phyloP scores from a whole-genome alignment of 2,329 filamentous ascomycete species.

The Fusarium caatingaense region DNA sequence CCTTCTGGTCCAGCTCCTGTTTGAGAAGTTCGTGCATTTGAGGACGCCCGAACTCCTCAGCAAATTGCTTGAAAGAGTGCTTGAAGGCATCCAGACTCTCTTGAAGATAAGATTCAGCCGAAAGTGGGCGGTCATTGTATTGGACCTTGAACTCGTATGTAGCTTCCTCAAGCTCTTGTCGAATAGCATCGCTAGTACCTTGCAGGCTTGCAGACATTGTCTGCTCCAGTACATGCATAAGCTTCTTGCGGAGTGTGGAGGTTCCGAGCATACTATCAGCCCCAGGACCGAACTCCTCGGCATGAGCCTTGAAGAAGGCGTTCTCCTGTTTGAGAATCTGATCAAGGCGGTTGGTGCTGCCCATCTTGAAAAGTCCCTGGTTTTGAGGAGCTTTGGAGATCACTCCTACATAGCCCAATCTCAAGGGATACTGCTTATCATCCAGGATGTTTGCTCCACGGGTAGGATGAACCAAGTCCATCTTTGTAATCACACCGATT shows the following conservation, averaged over 20 bases:
- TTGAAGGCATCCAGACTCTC: slow-evolving; percentile 97
- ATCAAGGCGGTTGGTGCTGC: slow-evolving; percentile 80
- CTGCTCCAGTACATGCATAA: slow-evolving; percentile 96
- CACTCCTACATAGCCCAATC: slow-evolving; percentile 96
- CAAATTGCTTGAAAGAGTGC: slow-evolving; percentile 95
- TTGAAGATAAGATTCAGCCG: slow-evolving; percentile 81
- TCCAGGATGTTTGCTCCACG: slow-evolving; percentile 82
- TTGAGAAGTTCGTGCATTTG: slow-evolving; percentile 93
- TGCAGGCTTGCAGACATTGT: slow-evolving; percentile 96
- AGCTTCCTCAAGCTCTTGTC: slow-evolving; percentile 94
- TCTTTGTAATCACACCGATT: slow-evolving; percentile 99
- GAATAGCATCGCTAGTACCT: slow-evolving; percentile 89
- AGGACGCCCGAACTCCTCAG: slow-evolving; percentile 86
- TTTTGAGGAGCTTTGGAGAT: slow-evolving; percentile 82
- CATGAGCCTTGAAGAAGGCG: slow-evolving; percentile 86
- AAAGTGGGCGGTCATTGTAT: slow-evolving; percentile 95
- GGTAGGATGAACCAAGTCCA: slow-evolving; percentile 91
- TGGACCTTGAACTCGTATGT: slow-evolving; percentile 99
- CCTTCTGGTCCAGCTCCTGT: slow-evolving; percentile 91
- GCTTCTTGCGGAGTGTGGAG: slow-evolving; percentile 87
- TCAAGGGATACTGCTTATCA: slow-evolving; percentile 92
- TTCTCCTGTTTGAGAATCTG: slow-evolving; percentile 90
- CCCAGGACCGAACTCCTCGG: slow-evolving; percentile 79
- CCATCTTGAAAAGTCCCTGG: slow-evolving; percentile 83
- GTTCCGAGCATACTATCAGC: slow-evolving; percentile 84